Evolutionary conservation across 495 filamentous ascomycete species (phyloP).

Genomic region (Bryoglossum gracile): DNA sequence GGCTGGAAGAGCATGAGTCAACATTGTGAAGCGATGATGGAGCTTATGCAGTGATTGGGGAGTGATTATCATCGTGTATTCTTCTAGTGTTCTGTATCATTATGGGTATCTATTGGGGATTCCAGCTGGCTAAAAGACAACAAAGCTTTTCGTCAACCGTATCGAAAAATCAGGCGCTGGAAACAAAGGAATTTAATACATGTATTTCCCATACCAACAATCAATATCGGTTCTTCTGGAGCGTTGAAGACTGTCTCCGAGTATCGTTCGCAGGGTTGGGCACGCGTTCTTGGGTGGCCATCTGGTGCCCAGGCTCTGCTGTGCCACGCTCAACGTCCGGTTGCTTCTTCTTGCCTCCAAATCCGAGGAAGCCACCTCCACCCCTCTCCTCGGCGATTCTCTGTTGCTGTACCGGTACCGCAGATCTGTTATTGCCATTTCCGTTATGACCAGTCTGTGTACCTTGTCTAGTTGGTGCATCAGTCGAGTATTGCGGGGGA

Average conservation of each 20-base stretch:
- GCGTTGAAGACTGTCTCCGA: background rate
- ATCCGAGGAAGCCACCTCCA: conserved; percentile 30
- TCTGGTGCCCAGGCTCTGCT: conserved; percentile 23
- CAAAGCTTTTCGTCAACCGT: too few species aligned
- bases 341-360: conserved; percentile 30
- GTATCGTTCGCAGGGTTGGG: conserved; percentile 5
- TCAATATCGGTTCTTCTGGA: conserved; percentile 15
- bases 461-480: conserved; percentile 7
- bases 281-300: conserved; percentile 7
- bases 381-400: conserved; percentile 13
- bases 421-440: conserved; percentile 1
- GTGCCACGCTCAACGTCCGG: conserved; percentile 33
- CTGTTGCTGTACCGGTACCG: conserved; percentile 14
- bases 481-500: conserved; percentile 12
- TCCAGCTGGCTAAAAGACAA: too few species aligned
- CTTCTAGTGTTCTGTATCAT: too few species aligned
- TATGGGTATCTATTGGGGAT: too few species aligned
- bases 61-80: too few species aligned
- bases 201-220: too few species aligned
- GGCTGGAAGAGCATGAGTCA: too few species aligned
- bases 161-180: background rate
- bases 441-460: background rate
- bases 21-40: too few species aligned
- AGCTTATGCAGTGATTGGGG: too few species aligned
- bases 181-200: too few species aligned